Evolutionary conservation across 2,329 filamentous ascomycete species (phyloP), one percentile per base, ranked within the genome.

Genomic region (Calonectria naviculata): DNA sequence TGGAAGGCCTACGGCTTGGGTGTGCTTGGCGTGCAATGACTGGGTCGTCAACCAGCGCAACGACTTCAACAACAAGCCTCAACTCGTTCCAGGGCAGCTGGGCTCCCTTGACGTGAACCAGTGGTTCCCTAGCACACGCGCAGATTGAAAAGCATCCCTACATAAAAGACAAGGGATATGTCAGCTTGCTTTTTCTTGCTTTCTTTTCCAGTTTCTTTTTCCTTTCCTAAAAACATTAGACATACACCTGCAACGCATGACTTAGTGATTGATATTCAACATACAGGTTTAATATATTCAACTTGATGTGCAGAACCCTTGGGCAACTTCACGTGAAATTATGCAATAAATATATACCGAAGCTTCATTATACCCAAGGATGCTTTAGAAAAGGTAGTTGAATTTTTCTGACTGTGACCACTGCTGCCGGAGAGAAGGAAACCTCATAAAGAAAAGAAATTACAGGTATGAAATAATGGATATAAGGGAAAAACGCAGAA

Each of bases 11-110:
- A 71, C 76, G 7, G 74, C 78, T 1, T 85, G 81, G 77, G 70
- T 75, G 9, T 86, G 84, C 68, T 65, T 83, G 52, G 75, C 74
- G 6, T 85, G 84, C 71, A 77, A 72, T 44, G 77, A 76, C 24
- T 79, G 76, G 77, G 80, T 81, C 26, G 71, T 76, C 38, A 80
- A 81, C 46, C 77, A 80, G 65, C n/a, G 38, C 49, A 76, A 74
- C 42, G 66, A 58, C 19, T 8, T 34, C 46, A 62, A 60, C 13
- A 76, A 76, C 47, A 61, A 65, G 38, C 74, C 76, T 13, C 44
- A 52, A 8, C 58, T 78, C 9, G 68, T 81, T 4, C 58, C 68
- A 6, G 77, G 77, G 12, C n/a, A 36, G 12, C 65, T 79, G 62
- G 46, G 24, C n/a, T 24, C 21, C 9, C 4, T 24, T 2, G 49